phyloP scores from a whole-genome alignment of 768 basidiomycete species.

The Melanogaster broomeanus region DNA sequence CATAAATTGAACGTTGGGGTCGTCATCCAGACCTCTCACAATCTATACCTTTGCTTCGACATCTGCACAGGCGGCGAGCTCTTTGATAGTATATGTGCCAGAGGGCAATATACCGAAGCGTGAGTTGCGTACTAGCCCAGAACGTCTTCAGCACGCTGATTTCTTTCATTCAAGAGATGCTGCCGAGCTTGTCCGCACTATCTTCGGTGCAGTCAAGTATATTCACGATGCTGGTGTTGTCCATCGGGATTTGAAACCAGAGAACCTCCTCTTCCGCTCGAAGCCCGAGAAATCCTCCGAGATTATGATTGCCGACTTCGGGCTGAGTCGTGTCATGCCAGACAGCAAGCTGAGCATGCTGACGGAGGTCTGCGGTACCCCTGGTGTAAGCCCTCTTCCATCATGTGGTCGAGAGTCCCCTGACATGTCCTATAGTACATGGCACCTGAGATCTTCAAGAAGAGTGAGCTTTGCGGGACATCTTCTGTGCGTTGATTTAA shows the following conservation, averaged over 20 bases:
- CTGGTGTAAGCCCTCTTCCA: conserved; percentile 55
- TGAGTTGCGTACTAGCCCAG: conserved; percentile 37
- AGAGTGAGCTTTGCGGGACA: conserved; percentile 49
- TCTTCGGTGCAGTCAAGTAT: conserved; percentile 86
- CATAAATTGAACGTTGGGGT: neutral
- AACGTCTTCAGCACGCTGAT: conserved; percentile 15
- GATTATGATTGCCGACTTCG: conserved; percentile 98
- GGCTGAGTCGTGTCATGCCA: conserved; percentile 87
- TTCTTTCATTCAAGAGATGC: conserved; percentile 69
- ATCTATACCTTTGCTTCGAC: conserved; percentile 93
- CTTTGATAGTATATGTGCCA: conserved; percentile 98
- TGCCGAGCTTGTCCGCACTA: conserved; percentile 82
- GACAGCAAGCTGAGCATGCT: conserved; percentile 84
- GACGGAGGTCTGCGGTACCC: conserved; percentile 96
- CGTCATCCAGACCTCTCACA: conserved; percentile 72
- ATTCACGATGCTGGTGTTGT: conserved; percentile 92
- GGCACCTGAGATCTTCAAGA: conserved; percentile 96
- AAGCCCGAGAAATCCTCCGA: conserved; percentile 82
- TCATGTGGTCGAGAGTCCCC: neutral
- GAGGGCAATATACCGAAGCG: conserved; percentile 96
- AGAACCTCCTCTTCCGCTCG: conserved; percentile 94
- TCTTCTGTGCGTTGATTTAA: neutral
- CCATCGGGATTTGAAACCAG: conserved; percentile 95
- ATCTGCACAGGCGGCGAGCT: conserved; percentile 97
- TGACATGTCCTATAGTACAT: conserved; percentile 59